Evolutionary conservation across 1,284 basidiomycete genomes (phyloP).

Genomic region (Ustilago crameri): DNA sequence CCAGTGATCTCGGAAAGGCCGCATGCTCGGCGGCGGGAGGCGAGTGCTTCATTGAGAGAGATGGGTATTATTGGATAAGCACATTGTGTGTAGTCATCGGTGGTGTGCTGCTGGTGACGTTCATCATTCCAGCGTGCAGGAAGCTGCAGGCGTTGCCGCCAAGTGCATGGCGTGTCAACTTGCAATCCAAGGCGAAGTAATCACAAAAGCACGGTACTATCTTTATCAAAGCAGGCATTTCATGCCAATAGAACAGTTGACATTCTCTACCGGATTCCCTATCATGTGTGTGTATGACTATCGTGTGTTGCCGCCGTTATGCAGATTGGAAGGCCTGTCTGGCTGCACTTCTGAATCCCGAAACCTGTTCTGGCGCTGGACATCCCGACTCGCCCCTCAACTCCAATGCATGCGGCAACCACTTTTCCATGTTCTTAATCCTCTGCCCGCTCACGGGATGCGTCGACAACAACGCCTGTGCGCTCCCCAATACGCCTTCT

Average conservation of each 20-base stretch:
- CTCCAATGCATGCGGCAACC: constrained; percentile 46
- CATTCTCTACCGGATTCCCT: too few species aligned
- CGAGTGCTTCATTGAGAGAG: constrained; percentile 81
- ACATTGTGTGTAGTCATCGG: constrained; percentile 82
- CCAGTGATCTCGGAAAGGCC: constrained; percentile 75
- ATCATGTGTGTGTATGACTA: too few species aligned
- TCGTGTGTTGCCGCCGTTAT: too few species aligned
- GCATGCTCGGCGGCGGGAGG: constrained; percentile 82
- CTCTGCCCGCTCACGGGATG: constrained; percentile 57
- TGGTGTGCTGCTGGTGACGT: constrained; percentile 77
- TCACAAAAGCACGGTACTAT: neutral
- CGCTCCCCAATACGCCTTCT: constrained; percentile 23
- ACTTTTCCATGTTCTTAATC: constrained; percentile 55
- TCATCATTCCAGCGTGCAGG: constrained; percentile 84
- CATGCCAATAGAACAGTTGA: neutral
- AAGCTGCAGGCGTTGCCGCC: constrained; percentile 75
- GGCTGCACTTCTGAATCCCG: constrained; percentile 22
- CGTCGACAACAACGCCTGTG: constrained; percentile 51
- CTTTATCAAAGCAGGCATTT: neutral
- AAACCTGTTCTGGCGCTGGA: constrained; percentile 23
- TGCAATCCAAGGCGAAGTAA: constrained; percentile 21
- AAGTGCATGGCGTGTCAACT: constrained; percentile 58
- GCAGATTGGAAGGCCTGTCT: constrained; percentile 5
- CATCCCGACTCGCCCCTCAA: constrained; percentile 24
- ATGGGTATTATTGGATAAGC: constrained; percentile 92